Evolutionary conservation across 2,329 filamentous ascomycete genomes (phyloP), one percentile per base, ranked within the genome.

Genomic region (Ilyonectria robusta): DNA sequence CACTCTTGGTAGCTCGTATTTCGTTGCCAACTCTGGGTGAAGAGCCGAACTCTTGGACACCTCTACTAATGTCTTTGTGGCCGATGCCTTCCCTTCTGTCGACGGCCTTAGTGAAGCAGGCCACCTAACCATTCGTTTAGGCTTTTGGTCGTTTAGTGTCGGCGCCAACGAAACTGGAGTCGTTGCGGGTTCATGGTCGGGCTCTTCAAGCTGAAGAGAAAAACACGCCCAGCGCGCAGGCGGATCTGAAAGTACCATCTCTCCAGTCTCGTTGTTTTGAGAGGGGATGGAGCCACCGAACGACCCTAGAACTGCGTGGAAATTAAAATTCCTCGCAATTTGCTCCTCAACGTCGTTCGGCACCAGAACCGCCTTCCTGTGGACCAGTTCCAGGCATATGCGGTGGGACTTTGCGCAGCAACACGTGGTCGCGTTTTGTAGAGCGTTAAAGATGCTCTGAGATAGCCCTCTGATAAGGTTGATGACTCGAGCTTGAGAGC

Each of bases 271-370:
- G 26, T 21, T 35, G 11, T 15, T 48, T 23, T 23, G 23, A 23
- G 23, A 23, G 4, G 23, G 23, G 23, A 23, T 23, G 23, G 23
- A 23, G 4, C 23, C 23, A 4, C 23, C 23, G 4, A 23, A 13
- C 10, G 37, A 37, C 15, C 51, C 50, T n/a, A 62, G 23, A 6
- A 55, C 29, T 3, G 56, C 59, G 17, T 48, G 50, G 26, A 62
- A 62, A 9, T 33, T 46, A 19, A 62, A 26, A 6, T 56, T 15
- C 29, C 26, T 62, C 6, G 40, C 59, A 21, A 59, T 44, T 7
- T 61, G 40, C 2, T 66, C 57, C 29, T 66, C 63, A 0, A 8
- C 11, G 37, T 66, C 50, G 26, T 50, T 42, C 10, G 63, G 62
- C 6, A 66, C 26, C 8, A 66, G 21, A 15, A 61, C 17, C 21